A percentile compares a stretch with the other conserved stretches of the same genome.
These are phyloP conservation scores for Citrus inodora DNA, from an alignment of 345 rosid genomes.

Conservation along the genomic window DNA sequence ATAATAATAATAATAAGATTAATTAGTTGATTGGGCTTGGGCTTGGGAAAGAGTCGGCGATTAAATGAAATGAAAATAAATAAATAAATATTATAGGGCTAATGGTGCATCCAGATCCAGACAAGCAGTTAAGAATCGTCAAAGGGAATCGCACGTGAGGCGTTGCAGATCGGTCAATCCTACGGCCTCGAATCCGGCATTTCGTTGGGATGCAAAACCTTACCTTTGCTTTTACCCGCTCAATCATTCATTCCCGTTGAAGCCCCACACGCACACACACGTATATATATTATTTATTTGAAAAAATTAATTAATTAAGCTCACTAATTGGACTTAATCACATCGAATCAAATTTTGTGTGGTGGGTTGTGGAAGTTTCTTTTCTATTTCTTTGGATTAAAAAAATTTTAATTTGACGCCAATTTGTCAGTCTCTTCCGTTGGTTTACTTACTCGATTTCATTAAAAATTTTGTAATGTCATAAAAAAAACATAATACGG, in stretches of 20 bases:
- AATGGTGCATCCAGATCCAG: constrained; percentile 17
- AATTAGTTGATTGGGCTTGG: constrained; percentile 5
- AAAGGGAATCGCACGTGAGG: constrained; percentile 42
- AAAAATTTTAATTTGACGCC: not conserved
- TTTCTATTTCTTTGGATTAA: not conserved
- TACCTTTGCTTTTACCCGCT: not conserved
- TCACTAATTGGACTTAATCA: not conserved
- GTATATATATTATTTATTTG: no score
- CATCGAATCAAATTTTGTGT: not conserved
- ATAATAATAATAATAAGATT: no score
- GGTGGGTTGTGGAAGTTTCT: not conserved
- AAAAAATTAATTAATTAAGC: no score
- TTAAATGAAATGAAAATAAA: constrained; percentile 1
- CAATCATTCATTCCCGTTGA: constrained; percentile 17
- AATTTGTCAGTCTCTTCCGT: not conserved
- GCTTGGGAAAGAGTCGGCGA: constrained; percentile 23
- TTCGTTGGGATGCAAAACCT: constrained; percentile 28
- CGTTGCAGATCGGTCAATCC: constrained; percentile 26
- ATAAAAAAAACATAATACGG: not conserved
- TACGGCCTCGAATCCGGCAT: constrained; percentile 28
- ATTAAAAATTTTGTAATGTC: no score
- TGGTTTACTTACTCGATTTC: not conserved
- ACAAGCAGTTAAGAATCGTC: constrained; percentile 7
- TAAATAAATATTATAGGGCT: no score
- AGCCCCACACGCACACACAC: not conserved